Base-by-base conservation (phyloP, 257 asterid genomes). In the Paulownia fortunei region DNA sequence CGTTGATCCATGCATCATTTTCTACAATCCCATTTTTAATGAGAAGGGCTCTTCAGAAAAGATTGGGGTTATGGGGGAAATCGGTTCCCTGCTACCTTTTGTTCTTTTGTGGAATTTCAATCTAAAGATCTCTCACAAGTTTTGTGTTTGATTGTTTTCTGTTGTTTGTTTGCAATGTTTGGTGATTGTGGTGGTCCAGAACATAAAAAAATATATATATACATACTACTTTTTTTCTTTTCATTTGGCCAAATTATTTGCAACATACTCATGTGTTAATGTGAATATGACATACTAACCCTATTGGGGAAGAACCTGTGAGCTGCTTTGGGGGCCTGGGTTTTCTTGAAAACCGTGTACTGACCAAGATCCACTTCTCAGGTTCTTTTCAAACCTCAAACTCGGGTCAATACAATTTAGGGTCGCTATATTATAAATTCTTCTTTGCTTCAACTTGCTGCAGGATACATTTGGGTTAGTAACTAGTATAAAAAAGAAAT, bases 1-100 rank as follows among this genome's bases (percentile, higher is more conserved):
- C 55, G 81, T 65, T 80, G 92, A 83, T 82, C 62, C 72, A 68
- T 10, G 61, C 11, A 69, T 87, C 82, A 66, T 30, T 66, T 71
- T 80, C 80, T 71, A 27, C 52, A 59, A 56, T 59, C 67, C 49
- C 16, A 18, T 47, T 19, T 9, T 39, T 12, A 55, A 18, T 12
- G 27, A 34, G 39, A 24, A 23, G 69, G 72, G 34, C 32, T 65
- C 27, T 6, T 7, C 8, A 19, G 13, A 44, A 30, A 26, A 21
- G 68, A n/a, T 55, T 39, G 49, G 65, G 54, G 68, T 12, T 44
- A 56, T 42, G 7, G 16, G 46, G 34, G 5, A 44, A 30, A 34
- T 54, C 32, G 21, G 21, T 32, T 54, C 26, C 18, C 63, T 52
- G 30, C 52, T 66, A 23, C 5, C 8, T 41, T 26, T 72, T 72